Conservation (phyloP, 192 early-diverging fungal genomes). For the Ambispora gerdemannii region DNA sequence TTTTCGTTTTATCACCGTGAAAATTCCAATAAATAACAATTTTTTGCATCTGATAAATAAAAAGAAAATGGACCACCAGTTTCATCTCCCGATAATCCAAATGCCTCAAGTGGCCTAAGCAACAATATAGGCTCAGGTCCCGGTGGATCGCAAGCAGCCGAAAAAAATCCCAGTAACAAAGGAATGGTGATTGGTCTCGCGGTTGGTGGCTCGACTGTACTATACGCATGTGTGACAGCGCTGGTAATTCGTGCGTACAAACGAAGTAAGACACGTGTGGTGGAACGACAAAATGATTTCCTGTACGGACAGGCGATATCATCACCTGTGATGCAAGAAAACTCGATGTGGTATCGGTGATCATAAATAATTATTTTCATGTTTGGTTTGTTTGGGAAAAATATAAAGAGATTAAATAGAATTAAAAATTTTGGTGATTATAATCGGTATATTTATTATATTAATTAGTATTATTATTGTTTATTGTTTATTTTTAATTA, state of each 20-base stretch:
- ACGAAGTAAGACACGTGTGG: constrained; percentile 28
- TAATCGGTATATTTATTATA: no score
- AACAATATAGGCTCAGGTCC: background rate
- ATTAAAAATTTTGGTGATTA: no score
- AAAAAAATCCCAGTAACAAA: background rate
- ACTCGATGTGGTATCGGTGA: background rate
- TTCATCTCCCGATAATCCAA: background rate
- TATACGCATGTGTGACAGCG: constrained; percentile 42
- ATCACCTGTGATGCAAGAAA: background rate
- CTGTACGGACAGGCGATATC: background rate
- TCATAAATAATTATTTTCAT: no score
- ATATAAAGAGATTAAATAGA: no score
- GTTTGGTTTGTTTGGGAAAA: no score
- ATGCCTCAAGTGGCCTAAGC: background rate
- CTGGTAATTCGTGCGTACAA: constrained; percentile 37
- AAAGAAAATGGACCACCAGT: background rate
- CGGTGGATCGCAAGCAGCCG: background rate
- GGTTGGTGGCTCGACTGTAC: constrained; percentile 31
- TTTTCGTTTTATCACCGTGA: background rate
- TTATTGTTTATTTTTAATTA: no score
- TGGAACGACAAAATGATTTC: constrained; percentile 10
- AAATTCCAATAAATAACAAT: no score
- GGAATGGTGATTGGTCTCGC: constrained; percentile 37
- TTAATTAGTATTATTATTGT: no score
- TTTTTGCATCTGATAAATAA: no score